Evolutionary conservation across 148 eudicot species (phyloP).

Genomic region (Limonium bicolor): DNA sequence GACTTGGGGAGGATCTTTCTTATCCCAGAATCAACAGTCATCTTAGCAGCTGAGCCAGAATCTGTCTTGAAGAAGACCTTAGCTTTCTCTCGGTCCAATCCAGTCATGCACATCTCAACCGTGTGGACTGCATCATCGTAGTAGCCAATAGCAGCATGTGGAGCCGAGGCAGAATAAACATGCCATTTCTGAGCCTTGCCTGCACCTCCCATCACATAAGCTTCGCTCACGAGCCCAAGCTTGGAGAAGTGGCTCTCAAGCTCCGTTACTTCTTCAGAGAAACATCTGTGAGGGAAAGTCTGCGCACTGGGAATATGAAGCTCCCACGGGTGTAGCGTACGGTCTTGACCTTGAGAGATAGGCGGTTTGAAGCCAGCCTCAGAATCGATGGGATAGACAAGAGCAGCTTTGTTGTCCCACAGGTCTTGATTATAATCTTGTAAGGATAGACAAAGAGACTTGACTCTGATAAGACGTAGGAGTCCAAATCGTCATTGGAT

Average conservation of each 20-base stretch:
- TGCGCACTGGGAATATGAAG: slow-evolving; percentile 50
- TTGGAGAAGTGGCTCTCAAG: slow-evolving; percentile 44
- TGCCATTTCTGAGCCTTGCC: slow-evolving; percentile 48
- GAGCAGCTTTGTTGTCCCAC: slow-evolving; percentile 65
- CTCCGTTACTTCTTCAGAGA: slow-evolving; percentile 45
- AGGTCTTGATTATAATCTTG: slow-evolving; percentile 61
- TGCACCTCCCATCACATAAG: slow-evolving; percentile 38
- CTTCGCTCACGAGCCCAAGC: slow-evolving; percentile 34
- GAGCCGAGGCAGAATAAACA: slow-evolving; percentile 46
- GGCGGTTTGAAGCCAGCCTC: slow-evolving; percentile 21
- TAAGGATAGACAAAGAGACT: slow-evolving; percentile 63
- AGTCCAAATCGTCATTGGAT: slow-evolving; percentile 39
- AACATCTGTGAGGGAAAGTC: slow-evolving; percentile 47
- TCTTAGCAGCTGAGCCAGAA: slow-evolving; percentile 35
- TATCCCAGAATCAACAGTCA: slow-evolving; percentile 59
- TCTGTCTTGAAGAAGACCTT: slow-evolving; percentile 42
- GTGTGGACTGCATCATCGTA: slow-evolving; percentile 17
- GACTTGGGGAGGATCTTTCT: slow-evolving; percentile 59
- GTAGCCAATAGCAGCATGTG: slow-evolving; percentile 1
- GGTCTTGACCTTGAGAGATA: slow-evolving; percentile 35
- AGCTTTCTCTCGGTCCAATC: slow-evolving; percentile 38
- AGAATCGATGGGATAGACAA: slow-evolving; percentile 48
- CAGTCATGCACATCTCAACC: slow-evolving; percentile 79
- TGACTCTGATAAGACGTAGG: slow-evolving; percentile 62
- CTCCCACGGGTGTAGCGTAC: slow-evolving; percentile 61